phyloP scores from a whole-genome alignment of 2,329 filamentous ascomycete genomes.

The Nothophoma quercina region DNA sequence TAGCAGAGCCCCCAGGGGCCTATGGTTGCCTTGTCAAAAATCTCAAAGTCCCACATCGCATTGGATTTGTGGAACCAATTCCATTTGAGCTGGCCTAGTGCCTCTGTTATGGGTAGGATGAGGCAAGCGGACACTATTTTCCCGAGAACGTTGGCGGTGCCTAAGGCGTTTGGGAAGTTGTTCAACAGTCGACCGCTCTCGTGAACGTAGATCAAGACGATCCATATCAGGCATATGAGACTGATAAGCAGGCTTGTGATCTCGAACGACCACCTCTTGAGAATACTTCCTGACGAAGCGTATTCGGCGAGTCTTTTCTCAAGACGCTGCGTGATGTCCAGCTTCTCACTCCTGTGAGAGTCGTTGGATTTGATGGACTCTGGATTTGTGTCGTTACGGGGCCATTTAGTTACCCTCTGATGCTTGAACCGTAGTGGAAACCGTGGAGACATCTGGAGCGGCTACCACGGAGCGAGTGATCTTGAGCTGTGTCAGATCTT shows the following conservation, averaged over 20 bases:
- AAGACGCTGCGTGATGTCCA: constrained; percentile 36
- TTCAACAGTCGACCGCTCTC: constrained; percentile 13
- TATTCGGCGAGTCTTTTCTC: constrained; percentile 29
- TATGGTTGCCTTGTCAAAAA: constrained; percentile 43
- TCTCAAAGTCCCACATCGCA: constrained; percentile 46
- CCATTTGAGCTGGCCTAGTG: constrained; percentile 48
- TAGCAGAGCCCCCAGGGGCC: constrained; percentile 37
- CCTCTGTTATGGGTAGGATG: constrained; percentile 38
- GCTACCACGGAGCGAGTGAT: too few relatives aligned
- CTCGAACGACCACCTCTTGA: constrained; percentile 37
- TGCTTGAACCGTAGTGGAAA: too few relatives aligned
- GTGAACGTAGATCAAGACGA: constrained; percentile 25
- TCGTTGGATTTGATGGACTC: too few relatives aligned
- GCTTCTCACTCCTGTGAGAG: too few relatives aligned
- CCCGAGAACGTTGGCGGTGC: too few relatives aligned
- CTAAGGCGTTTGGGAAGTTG: too few relatives aligned
- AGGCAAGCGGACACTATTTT: constrained; percentile 27
- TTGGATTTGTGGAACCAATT: constrained; percentile 43
- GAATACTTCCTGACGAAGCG: constrained; percentile 22
- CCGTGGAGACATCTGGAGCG: too few relatives aligned
- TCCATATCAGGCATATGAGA: constrained; percentile 30
- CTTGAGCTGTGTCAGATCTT: too few relatives aligned
- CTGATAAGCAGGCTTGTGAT: constrained; percentile 38
- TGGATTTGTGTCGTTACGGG: too few relatives aligned
- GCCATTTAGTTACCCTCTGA: too few relatives aligned